A percentile compares a stretch with the other conserved stretches of the same genome.
Evolutionary conservation across 176 grass and related monocot species (phyloP).

Genomic region (Urochloa ruziziensis): DNA sequence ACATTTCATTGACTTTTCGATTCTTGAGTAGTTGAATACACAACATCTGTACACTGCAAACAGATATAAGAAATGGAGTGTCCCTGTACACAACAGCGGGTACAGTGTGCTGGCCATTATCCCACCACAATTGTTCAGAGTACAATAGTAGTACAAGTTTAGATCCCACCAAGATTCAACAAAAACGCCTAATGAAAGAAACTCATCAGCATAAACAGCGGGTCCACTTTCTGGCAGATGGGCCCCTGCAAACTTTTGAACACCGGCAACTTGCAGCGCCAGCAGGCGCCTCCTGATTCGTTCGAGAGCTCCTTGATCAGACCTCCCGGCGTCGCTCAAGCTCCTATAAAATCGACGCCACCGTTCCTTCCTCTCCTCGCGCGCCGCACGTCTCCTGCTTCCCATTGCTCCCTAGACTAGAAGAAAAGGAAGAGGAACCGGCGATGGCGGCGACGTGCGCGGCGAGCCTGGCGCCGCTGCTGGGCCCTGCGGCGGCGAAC

Average conservation of each 20-base stretch:
- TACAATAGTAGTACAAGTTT: background rate
- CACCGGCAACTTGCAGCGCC: background rate
- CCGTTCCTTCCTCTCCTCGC: background rate
- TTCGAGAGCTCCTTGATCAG: background rate
- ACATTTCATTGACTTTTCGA: background rate
- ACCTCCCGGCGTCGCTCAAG: background rate
- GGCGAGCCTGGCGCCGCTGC: conserved; percentile 40
- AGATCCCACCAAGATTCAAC: background rate
- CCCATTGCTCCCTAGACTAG: background rate
- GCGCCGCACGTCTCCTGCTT: background rate
- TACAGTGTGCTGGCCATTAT: background rate
- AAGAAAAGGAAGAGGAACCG: background rate
- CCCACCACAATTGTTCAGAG: background rate
- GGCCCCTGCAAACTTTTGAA: background rate
- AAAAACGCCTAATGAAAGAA: background rate
- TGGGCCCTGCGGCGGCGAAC: conserved; percentile 44
- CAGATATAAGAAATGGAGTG: background rate
- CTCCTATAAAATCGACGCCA: conserved; percentile 43
- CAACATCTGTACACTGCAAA: background rate
- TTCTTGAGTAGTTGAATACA: background rate
- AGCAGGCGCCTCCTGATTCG: background rate
- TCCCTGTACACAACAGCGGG: background rate
- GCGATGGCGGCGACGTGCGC: conserved; percentile 53
- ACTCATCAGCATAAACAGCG: background rate
- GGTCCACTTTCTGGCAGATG: background rate